Percentiles rank a stretch among this genome's conserved stretches.
phyloP scores from a whole-genome alignment of 2,329 filamentous ascomycete genomes.

The Trichoderma breve region DNA sequence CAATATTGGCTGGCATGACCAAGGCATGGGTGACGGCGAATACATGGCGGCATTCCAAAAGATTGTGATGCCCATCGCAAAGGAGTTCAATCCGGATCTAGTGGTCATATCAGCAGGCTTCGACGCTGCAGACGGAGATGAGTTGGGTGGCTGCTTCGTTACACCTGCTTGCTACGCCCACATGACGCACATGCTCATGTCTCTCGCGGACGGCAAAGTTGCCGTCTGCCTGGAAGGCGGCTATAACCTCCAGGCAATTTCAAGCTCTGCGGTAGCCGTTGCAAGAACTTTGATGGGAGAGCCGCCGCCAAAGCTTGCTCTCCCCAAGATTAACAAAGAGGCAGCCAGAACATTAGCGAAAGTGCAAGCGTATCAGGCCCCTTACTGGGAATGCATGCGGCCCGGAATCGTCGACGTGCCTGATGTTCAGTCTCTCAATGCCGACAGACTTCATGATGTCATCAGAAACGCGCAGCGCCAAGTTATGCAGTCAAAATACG shows the following conservation, averaged over 20 bases:
- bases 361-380: slow-evolving; percentile 60
- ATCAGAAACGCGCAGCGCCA: slow-evolving; percentile 75
- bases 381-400: slow-evolving; percentile 86
- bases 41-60: slow-evolving; percentile 96
- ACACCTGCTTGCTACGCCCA: slow-evolving; percentile 90
- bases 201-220: slow-evolving; percentile 82
- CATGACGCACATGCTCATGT: slow-evolving; percentile 99
- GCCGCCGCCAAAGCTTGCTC: slow-evolving; percentile 64
- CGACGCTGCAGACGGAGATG: slow-evolving; percentile 90
- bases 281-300: slow-evolving; percentile 94
- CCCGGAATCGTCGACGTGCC: slow-evolving; percentile 59
- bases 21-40: slow-evolving; percentile 91
- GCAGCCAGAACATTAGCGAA: slow-evolving; percentile 56
- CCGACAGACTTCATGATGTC: slow-evolving; percentile 72
- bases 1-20: slow-evolving; percentile 65
- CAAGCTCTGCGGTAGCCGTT: slow-evolving; percentile 86
- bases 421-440: slow-evolving; percentile 51
- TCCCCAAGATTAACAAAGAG: slow-evolving; percentile 57
- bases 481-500: slow-evolving; percentile 66
- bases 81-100: slow-evolving; percentile 89
- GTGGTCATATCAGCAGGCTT: slow-evolving; percentile 96
- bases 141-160: slow-evolving; percentile 89
- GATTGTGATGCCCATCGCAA: slow-evolving; percentile 92
- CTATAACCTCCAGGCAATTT: slow-evolving; percentile 92
- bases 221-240: slow-evolving; percentile 93